A percentile compares a stretch with the other conserved stretches of the same genome.
These are phyloP conservation scores for Yamadazyma sp. DNA, from an alignment of 1,139 yeast genomes.

Conservation along the genomic window DNA sequence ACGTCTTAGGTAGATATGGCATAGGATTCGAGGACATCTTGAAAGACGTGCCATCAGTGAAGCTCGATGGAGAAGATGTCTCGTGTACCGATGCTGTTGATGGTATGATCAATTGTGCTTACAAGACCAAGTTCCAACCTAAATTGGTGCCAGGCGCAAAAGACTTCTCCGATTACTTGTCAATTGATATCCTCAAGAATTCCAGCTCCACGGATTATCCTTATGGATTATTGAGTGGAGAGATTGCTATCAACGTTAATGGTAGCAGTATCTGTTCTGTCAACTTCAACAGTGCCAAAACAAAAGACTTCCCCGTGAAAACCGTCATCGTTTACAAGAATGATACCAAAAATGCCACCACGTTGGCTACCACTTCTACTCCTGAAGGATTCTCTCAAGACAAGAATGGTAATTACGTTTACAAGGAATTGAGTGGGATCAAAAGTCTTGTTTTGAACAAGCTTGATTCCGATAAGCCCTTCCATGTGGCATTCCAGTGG, in stretches of 20 bases:
- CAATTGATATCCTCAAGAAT: slow-evolving; percentile 50
- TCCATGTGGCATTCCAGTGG: slow-evolving; percentile 75
- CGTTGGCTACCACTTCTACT: slow-evolving; percentile 15
- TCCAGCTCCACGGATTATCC: slow-evolving; percentile 49
- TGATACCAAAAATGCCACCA: slow-evolving; percentile 14
- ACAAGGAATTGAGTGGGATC: slow-evolving; percentile 59
- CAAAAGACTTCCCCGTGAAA: slow-evolving; percentile 54
- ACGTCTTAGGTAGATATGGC: slow-evolving; percentile 55
- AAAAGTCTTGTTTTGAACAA: slow-evolving; percentile 63
- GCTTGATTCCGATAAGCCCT: slow-evolving; percentile 56
- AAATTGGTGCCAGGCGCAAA: slow-evolving; percentile 44
- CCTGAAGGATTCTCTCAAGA: slow-evolving; percentile 57
- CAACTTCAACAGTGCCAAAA: slow-evolving; percentile 40
- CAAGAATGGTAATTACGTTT: slow-evolving; percentile 51
- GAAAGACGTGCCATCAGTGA: slow-evolving; percentile 63
- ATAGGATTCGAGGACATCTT: slow-evolving; percentile 38
- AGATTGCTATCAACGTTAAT: slow-evolving; percentile 55
- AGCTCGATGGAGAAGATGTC: slow-evolving; percentile 29
- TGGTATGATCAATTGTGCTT: slow-evolving; percentile 56
- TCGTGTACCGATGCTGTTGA: slow-evolving; percentile 35
- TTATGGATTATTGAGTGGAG: slow-evolving; percentile 68
- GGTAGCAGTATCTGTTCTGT: slow-evolving; percentile 66
- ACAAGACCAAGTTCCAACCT: slow-evolving; percentile 51
- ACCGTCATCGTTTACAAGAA: slow-evolving; percentile 52
- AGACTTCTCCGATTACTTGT: slow-evolving; percentile 42